These are phyloP conservation scores for Penicillium desertorum DNA, from an alignment of 495 filamentous ascomycete genomes.

Conservation along the genomic window DNA sequence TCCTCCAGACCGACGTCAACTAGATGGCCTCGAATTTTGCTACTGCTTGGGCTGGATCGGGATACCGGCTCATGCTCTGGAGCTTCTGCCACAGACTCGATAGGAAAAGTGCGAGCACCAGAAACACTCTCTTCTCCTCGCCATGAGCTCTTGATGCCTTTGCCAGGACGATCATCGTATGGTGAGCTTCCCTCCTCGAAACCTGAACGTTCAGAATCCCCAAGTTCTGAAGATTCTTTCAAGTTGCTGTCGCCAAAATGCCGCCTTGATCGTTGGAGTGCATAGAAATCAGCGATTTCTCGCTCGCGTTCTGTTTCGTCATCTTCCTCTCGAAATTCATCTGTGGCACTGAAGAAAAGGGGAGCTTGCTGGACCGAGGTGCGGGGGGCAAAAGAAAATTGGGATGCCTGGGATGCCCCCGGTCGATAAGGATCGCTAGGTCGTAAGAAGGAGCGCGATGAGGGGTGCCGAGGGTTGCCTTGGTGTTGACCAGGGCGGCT, in stretches of 20 bases:
- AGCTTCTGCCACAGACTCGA: slow-evolving; percentile 34
- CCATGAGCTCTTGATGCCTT: slow-evolving; percentile 56
- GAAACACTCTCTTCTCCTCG: slow-evolving; percentile 42
- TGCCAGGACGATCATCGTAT: slow-evolving; percentile 35
- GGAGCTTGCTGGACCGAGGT: slow-evolving; percentile 72
- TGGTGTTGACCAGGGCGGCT: slow-evolving; percentile 45
- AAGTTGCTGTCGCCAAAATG: slow-evolving; percentile 79
- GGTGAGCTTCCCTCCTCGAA: slow-evolving; percentile 51
- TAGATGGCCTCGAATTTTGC: slow-evolving; percentile 66
- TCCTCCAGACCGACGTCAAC: slow-evolving; percentile 87
- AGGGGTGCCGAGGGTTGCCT: slow-evolving; percentile 46
- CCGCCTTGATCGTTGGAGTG: slow-evolving; percentile 81
- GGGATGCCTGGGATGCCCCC: slow-evolving; percentile 64
- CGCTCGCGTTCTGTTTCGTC: slow-evolving; percentile 88
- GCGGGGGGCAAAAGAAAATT: slow-evolving; percentile 75
- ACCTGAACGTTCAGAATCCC: slow-evolving; percentile 61
- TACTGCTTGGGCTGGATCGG: slow-evolving; percentile 46
- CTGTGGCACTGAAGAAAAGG: slow-evolving; percentile 84
- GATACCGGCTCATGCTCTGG: slow-evolving; percentile 35
- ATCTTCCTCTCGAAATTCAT: slow-evolving; percentile 83
- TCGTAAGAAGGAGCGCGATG: slow-evolving; percentile 50
- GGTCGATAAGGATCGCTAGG: slow-evolving; percentile 72
- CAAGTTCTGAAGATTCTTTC: slow-evolving; percentile 77
- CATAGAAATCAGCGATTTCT: slow-evolving; percentile 90
- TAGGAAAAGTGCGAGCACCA: slow-evolving; percentile 21